Conservation (phyloP, 805 yeast species). For the Yamadazyma akitaensis region DNA sequence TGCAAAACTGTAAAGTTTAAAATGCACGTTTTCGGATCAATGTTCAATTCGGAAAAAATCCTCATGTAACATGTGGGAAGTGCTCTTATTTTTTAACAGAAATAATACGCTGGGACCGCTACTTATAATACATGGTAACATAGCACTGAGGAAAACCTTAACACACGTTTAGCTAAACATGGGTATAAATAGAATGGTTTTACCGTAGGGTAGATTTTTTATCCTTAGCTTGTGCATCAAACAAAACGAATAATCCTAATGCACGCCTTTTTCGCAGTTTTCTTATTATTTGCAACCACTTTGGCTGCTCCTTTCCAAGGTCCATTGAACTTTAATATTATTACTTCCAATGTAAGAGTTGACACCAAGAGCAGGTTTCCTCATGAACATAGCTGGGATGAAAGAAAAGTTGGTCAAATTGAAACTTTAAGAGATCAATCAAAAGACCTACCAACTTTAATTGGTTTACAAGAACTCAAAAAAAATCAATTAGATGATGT, state of each 20-base stretch:
- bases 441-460: conserved; percentile 26
- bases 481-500: conserved; percentile 39
- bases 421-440: conserved; percentile 13
- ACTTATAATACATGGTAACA: not conserved
- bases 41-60: conserved; percentile 1
- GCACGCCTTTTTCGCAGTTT: conserved; percentile 1
- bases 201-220: not conserved
- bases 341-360: conserved; percentile 34
- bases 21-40: conserved; percentile 4
- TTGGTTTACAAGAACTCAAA: conserved; percentile 37
- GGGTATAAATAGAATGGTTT: not conserved
- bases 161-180: not conserved
- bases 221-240: not conserved
- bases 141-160: not conserved
- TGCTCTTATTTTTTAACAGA: not conserved
- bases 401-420: conserved; percentile 36
- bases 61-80: not conserved
- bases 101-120: not conserved
- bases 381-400: conserved; percentile 46
- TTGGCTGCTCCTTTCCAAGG: conserved; percentile 5
- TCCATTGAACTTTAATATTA: conserved; percentile 8
- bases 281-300: conserved; percentile 5
- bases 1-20: conserved; percentile 2
- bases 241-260: not conserved
- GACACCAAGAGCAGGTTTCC: conserved; percentile 32